Base-by-base conservation (phyloP, 2,329 filamentous ascomycete species). In the Fusarium nelsonii region DNA sequence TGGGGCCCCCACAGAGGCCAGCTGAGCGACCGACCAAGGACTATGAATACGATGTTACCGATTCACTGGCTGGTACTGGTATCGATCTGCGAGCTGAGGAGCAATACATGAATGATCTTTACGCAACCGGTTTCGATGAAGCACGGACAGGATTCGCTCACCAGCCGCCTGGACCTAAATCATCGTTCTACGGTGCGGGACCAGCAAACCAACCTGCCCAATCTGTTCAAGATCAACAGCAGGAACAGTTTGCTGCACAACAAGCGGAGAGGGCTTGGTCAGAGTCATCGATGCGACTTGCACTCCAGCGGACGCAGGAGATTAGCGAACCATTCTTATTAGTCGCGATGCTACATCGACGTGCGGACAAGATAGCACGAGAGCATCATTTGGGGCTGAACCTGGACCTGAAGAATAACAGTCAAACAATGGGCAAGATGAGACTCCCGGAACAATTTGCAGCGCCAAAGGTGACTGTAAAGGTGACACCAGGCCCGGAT, bases 61-160 rank as follows among this genome's bases (percentile, higher is more conserved):
- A 97, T 80, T 92, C 94, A 51, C 81, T 97, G 56, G 90, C 91
- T 18, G 92, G 92, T 18, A 95, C 93, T 16, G 94, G 93, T 50
- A 93, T 97, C 68, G 92, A 97, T 81, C 81, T 97, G 46, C 90
- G 91, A 61, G 93, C 93, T 69, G 94, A 97, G 78, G 93, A 97
- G 75, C 92, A 94, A 72, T 92, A 89, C 70, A 84, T 96, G 78
- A 90, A 92, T 44, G 89, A 88, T 62, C 83, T 89, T 58, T 91
- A 89, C 75, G 86, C 87, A 44, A 84, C 78, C 34, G 75, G 84
- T 10, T 84, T 83, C 63, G 81, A 83, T 26, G 82, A 88, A 71
- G 79, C 84, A 52, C 79, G 85, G 74, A 83, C 85, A 46, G 82
- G 90, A 15, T 80, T 87, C 23, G 73, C 78, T 18, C 76, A 80